Percentiles rank a stretch among this genome's conserved stretches.
phyloP scores from a whole-genome alignment of 2,329 filamentous ascomycete species.

The Drechslerella coelobrocha region DNA sequence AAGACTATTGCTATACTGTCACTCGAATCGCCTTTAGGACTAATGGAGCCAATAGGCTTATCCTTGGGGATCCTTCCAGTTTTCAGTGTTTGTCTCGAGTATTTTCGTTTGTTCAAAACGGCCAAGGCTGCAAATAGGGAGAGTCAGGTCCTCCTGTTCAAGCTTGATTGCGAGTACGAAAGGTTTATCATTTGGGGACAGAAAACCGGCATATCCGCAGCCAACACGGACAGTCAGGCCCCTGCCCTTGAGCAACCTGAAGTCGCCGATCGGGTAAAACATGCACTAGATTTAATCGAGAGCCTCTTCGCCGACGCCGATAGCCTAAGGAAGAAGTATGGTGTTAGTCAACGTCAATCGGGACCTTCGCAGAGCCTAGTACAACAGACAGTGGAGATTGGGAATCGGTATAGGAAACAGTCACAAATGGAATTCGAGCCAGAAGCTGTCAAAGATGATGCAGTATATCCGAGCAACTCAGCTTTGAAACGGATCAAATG shows the following conservation, averaged over 20 bases:
- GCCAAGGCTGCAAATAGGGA: conserved; percentile 4
- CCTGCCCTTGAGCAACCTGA: background rate
- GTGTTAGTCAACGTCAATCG: background rate
- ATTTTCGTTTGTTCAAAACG: conserved; percentile 15
- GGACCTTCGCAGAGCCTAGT: background rate
- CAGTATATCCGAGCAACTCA: background rate
- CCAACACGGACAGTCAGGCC: background rate
- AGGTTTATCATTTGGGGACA: conserved; percentile 13
- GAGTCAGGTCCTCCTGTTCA: conserved; percentile 12
- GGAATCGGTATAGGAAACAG: no score
- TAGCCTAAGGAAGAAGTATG: background rate
- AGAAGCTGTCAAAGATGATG: no score
- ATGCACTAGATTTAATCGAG: background rate
- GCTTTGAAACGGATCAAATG: conserved; percentile 11
- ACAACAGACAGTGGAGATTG: background rate
- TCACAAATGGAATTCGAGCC: no score
- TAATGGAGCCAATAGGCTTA: conserved; percentile 9
- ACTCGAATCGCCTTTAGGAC: no score
- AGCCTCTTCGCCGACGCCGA: background rate
- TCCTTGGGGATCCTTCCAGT: conserved; percentile 3
- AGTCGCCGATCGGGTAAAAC: background rate
- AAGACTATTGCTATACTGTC: no score
- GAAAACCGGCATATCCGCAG: conserved; percentile 1
- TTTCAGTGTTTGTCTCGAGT: conserved; percentile 12
- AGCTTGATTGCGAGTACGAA: conserved; percentile 16